Evolutionary conservation across 176 grass and related monocot species (phyloP).

Genomic region (Triticum turgidum): DNA sequence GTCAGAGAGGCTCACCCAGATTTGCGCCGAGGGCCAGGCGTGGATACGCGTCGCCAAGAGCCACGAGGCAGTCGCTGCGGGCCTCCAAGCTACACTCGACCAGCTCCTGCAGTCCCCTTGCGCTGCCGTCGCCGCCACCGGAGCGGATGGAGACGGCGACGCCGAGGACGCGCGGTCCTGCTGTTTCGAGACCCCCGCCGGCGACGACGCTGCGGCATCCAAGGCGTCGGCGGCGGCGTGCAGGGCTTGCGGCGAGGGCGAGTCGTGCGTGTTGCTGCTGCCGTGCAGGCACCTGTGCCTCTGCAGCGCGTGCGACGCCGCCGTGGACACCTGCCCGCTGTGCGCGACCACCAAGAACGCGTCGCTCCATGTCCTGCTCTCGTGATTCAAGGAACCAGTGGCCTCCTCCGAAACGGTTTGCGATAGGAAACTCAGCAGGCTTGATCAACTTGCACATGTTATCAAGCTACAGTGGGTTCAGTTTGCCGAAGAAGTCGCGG

Average conservation of each 20-base stretch:
- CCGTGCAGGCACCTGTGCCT: slow-evolving; percentile 72
- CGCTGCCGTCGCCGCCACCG: neutral
- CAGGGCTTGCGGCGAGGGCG: slow-evolving; percentile 32
- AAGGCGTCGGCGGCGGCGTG: neutral
- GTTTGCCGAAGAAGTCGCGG: neutral
- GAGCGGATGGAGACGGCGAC: neutral
- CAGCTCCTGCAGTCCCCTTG: slow-evolving; percentile 23
- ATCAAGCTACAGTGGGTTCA: neutral
- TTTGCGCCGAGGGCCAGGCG: slow-evolving; percentile 48
- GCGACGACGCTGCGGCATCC: slow-evolving; percentile 10
- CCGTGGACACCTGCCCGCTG: slow-evolving; percentile 37
- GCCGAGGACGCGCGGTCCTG: slow-evolving; percentile 19
- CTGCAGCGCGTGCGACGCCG: slow-evolving; percentile 43
- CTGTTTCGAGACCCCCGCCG: slow-evolving; percentile 35
- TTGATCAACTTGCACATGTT: neutral
- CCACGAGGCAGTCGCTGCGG: slow-evolving; percentile 42
- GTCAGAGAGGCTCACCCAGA: slow-evolving; percentile 36
- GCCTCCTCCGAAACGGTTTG: neutral
- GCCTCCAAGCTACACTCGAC: slow-evolving; percentile 46
- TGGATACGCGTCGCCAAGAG: slow-evolving; percentile 52
- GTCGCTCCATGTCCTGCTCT: slow-evolving; percentile 48
- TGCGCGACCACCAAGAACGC: slow-evolving; percentile 50
- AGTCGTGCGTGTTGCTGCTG: slow-evolving; percentile 51
- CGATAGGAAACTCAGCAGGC: neutral
- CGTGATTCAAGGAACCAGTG: neutral